Conservation (phyloP, 192 early-diverging fungal genomes). For the Geranomyces michiganensis region DNA sequence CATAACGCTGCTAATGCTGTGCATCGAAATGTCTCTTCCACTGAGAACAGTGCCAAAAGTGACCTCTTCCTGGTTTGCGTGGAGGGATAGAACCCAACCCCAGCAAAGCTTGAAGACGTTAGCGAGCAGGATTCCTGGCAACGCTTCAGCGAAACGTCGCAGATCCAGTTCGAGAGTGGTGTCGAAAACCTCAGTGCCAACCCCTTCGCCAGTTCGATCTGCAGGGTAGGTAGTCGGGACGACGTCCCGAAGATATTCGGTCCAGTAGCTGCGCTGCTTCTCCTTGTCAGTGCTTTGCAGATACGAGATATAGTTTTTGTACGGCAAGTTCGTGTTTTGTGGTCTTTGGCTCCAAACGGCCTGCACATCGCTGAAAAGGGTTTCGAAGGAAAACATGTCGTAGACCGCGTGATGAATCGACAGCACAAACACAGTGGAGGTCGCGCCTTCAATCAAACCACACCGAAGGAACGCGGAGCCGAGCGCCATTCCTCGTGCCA, state of each 20-base stretch:
- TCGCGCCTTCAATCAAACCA: neutral
- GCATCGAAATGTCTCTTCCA: too few species aligned
- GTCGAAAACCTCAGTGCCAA: neutral
- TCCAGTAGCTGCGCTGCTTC: conserved; percentile 2
- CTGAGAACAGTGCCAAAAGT: too few species aligned
- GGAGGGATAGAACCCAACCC: too few species aligned
- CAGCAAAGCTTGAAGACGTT: too few species aligned
- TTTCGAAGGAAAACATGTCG: too few species aligned
- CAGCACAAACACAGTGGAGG: neutral
- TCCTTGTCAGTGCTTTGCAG: neutral
- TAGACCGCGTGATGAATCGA: conserved; percentile 38
- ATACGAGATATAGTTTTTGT: conserved; percentile 4
- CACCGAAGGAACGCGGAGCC: conserved; percentile 6
- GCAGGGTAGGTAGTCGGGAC: neutral
- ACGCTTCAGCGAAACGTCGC: neutral
- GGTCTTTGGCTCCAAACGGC: neutral
- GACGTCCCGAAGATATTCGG: neutral
- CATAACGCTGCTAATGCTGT: neutral
- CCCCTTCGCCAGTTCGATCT: neutral
- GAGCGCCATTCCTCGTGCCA: conserved; percentile 1
- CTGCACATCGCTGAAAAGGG: conserved; percentile 29
- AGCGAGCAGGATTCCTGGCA: too few species aligned
- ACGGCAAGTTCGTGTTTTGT: neutral
- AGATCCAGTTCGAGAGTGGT: neutral
- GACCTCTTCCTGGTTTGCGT: too few species aligned